Conservation (phyloP, 768 basidiomycete species). For the Suillus lakei region DNA sequence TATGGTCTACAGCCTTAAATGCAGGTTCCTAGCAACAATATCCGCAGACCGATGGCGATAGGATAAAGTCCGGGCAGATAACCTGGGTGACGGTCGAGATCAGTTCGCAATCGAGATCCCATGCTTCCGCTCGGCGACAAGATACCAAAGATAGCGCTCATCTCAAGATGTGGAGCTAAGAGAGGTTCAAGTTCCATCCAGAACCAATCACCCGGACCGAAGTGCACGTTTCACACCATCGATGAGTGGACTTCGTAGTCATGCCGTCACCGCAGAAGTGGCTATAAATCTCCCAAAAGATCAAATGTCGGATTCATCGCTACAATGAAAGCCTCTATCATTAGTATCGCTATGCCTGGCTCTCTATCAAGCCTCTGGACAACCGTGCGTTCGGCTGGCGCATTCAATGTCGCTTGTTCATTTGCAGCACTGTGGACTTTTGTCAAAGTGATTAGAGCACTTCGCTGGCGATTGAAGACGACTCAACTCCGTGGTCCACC, state of each 20-base stretch:
- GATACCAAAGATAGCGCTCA: too few relatives aligned
- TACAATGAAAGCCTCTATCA: not conserved
- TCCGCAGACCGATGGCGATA: too few relatives aligned
- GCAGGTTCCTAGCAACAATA: too few relatives aligned
- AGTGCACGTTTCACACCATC: too few relatives aligned
- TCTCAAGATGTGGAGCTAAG: too few relatives aligned
- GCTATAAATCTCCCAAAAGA: not conserved
- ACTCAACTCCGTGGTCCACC: constrained; percentile 50
- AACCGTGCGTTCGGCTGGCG: not conserved
- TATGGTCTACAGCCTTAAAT: too few relatives aligned
- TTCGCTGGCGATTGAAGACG: constrained; percentile 18
- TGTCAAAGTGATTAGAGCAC: constrained; percentile 11
- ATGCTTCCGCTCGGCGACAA: too few relatives aligned
- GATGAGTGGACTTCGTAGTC: not conserved
- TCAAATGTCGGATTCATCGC: not conserved
- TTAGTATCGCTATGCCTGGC: not conserved
- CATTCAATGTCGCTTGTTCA: not conserved
- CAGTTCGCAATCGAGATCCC: too few relatives aligned
- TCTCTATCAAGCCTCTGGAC: not conserved
- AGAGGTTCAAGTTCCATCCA: too few relatives aligned
- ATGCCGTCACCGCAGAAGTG: not conserved
- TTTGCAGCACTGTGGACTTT: constrained; percentile 6
- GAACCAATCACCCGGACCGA: too few relatives aligned
- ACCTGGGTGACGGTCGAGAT: too few relatives aligned
- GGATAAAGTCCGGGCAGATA: too few relatives aligned